Evolutionary conservation across 225 moss, liverwort and hornwort species (phyloP).

Genomic region (Marchantia polymorpha): DNA sequence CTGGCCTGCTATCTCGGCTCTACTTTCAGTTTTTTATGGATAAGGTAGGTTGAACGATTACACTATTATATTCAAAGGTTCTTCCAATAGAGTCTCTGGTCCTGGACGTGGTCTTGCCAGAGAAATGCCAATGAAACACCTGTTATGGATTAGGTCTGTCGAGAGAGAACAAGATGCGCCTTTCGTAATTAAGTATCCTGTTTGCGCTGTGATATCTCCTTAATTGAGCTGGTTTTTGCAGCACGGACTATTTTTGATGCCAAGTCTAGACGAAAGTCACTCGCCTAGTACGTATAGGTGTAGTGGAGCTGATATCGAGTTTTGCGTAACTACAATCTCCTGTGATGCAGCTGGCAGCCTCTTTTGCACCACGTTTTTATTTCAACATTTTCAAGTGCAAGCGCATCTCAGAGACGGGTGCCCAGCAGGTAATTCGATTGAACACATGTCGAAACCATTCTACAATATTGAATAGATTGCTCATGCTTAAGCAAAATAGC

Average conservation of each 20-base stretch:
- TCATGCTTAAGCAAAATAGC: not conserved
- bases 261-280: not conserved
- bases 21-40: slow-evolving; percentile 99
- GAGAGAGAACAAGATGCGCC: too few relatives aligned
- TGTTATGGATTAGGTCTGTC: too few relatives aligned
- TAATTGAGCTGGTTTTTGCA: too few relatives aligned
- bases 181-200: too few relatives aligned
- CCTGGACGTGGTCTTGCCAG: too few relatives aligned
- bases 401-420: slow-evolving; percentile 98
- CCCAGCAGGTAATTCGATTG: slow-evolving; percentile 69
- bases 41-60: slow-evolving; percentile 53
- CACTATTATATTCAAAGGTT: not conserved
- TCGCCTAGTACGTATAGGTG: not conserved
- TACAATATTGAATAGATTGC: not conserved
- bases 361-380: slow-evolving; percentile 95
- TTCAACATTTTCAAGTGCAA: slow-evolving; percentile 94
- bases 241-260: not conserved
- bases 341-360: slow-evolving; percentile 84
- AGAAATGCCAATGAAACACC: too few relatives aligned
- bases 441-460: not conserved
- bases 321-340: not conserved
- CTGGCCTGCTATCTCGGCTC: slow-evolving; percentile 81
- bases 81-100: too few relatives aligned
- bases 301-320: too few relatives aligned
- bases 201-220: too few relatives aligned